Conservation (phyloP, 257 asterid genomes). For the Osmanthus fragrans region DNA sequence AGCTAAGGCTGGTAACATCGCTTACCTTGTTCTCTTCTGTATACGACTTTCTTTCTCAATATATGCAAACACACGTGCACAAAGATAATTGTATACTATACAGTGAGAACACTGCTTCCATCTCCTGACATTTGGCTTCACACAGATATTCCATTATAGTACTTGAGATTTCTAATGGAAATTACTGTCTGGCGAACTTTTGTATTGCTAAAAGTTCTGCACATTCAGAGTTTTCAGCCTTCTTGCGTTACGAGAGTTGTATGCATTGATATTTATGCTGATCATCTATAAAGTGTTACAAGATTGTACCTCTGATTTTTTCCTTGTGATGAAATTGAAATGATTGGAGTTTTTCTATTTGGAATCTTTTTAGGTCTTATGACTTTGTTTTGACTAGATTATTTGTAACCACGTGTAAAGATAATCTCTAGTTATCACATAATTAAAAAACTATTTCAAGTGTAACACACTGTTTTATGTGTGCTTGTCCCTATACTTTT, state of each 20-base stretch:
- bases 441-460: background rate
- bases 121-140: background rate
- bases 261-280: background rate
- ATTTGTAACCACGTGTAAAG: too few relatives aligned
- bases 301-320: background rate
- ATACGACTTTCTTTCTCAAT: constrained; percentile 1
- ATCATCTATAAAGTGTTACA: background rate
- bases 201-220: background rate
- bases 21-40: constrained; percentile 5
- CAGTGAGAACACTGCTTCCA: constrained; percentile 1
- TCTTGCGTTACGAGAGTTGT: background rate
- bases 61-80: background rate
- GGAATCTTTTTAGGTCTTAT: background rate
- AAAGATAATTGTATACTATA: background rate
- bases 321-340: background rate
- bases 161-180: background rate
- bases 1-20: constrained; percentile 69
- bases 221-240: background rate
- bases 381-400: background rate
- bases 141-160: background rate
- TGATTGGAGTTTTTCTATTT: background rate
- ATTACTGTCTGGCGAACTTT: background rate
- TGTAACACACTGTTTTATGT: too few relatives aligned
- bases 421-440: background rate
- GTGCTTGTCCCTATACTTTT: background rate